phyloP scores from a whole-genome alignment of 2,329 filamentous ascomycete genomes.

The Sporothrix pseudoabietina region DNA sequence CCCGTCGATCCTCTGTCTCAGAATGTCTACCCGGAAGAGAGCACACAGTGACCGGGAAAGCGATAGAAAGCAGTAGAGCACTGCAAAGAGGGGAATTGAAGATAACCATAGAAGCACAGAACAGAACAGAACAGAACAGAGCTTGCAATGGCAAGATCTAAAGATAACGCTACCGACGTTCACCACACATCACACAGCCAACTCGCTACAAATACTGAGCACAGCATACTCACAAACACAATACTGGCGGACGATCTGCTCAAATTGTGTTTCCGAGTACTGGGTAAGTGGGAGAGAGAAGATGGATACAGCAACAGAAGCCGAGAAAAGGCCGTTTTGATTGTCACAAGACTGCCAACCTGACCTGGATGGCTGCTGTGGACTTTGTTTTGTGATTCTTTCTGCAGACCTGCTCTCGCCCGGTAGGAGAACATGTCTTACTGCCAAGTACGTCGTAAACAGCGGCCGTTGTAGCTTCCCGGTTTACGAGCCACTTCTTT shows the following conservation, averaged over 20 bases:
- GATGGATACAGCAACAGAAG: neutral
- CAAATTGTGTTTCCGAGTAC: neutral
- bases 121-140: neutral
- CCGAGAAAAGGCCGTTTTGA: neutral
- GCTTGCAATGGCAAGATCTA: neutral
- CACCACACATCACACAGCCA: neutral
- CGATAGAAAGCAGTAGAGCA: neutral
- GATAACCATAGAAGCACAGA: neutral
- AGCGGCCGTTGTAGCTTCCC: neutral
- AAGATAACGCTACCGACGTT: constrained; percentile 10
- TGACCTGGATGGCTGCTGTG: neutral
- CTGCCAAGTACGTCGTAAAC: neutral
- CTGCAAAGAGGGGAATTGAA: neutral
- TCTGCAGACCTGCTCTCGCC: neutral
- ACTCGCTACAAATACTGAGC: neutral
- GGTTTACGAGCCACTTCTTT: neutral
- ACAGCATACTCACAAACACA: neutral
- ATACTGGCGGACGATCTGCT: neutral
- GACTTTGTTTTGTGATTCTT: neutral
- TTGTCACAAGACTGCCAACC: neutral
- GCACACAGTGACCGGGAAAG: neutral
- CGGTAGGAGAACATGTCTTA: neutral
- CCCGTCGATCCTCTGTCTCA: constrained; percentile 14
- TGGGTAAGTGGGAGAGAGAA: neutral
- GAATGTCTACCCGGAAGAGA: neutral